phyloP scores from a whole-genome alignment of 1,139 yeast species.

The Nakaseomyces glabratus region DNA sequence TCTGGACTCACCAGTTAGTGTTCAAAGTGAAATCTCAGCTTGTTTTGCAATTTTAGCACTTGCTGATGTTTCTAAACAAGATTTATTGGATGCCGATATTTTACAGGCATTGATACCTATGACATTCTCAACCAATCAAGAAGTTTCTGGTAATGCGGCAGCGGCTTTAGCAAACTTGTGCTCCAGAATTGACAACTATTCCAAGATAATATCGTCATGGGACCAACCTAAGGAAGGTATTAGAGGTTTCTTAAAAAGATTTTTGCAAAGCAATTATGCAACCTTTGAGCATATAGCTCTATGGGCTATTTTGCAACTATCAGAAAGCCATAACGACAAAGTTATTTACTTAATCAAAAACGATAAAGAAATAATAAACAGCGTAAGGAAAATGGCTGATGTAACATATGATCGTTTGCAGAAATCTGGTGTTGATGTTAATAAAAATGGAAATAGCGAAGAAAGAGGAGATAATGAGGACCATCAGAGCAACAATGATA shows the following conservation, averaged over 20 bases:
- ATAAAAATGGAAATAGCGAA: constrained; percentile 14
- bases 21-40: constrained; percentile 93
- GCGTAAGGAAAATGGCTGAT: constrained; percentile 45
- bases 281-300: constrained; percentile 96
- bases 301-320: constrained; percentile 90
- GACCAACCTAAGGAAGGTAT: constrained; percentile 76
- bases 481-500: constrained; percentile 31
- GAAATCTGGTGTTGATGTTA: constrained; percentile 18
- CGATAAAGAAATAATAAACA: constrained; percentile 47
- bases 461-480: constrained; percentile 9
- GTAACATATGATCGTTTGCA: constrained; percentile 31
- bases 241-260: constrained; percentile 70
- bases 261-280: constrained; percentile 78
- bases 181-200: constrained; percentile 70
- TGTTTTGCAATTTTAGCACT: constrained; percentile 94
- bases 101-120: constrained; percentile 85
- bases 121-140: constrained; percentile 80
- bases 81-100: constrained; percentile 74
- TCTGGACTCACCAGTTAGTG: constrained; percentile 72
- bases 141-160: constrained; percentile 96
- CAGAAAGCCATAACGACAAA: constrained; percentile 76
- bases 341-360: constrained; percentile 56
- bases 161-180: constrained; percentile 96
- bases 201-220: constrained; percentile 75
- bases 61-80: constrained; percentile 89